These are phyloP conservation scores for Rhizopus delemar DNA, from an alignment of 371 early-diverging fungal genomes.

Conservation along the genomic window DNA sequence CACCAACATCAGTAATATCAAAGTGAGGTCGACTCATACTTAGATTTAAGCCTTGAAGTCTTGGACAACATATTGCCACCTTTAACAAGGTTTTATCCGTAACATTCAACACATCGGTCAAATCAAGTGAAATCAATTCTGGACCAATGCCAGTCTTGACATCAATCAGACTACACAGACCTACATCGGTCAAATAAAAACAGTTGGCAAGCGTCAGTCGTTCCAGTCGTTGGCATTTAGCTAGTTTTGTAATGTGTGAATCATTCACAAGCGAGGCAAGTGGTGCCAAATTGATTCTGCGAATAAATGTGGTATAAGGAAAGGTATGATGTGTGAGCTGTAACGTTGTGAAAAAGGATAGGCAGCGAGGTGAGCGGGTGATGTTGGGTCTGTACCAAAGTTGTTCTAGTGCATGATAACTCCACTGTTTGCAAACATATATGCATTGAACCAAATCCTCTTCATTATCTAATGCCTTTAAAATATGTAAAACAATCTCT, in stretches of 20 bases:
- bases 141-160: constrained; percentile 18
- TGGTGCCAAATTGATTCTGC: constrained; percentile 60
- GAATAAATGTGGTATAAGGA: constrained; percentile 58
- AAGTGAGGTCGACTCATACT: constrained; percentile 40
- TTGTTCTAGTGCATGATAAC: constrained; percentile 44
- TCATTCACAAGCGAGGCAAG: constrained; percentile 49
- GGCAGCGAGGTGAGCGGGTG: constrained; percentile 20
- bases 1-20: constrained; percentile 39
- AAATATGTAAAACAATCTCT: constrained; percentile 51
- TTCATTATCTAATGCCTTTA: constrained; percentile 36
- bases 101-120: constrained; percentile 38
- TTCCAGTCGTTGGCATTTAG: constrained; percentile 54
- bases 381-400: constrained; percentile 53
- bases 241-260: constrained; percentile 37
- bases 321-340: constrained; percentile 27
- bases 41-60: constrained; percentile 47
- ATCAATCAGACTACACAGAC: constrained; percentile 49
- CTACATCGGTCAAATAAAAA: constrained; percentile 46
- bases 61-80: constrained; percentile 41
- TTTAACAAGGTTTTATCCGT: constrained; percentile 35
- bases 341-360: constrained; percentile 30
- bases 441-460: constrained; percentile 39
- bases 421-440: constrained; percentile 51
- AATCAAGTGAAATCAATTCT: constrained; percentile 42
- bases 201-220: constrained; percentile 61